phyloP scores from a whole-genome alignment of 2,329 filamentous ascomycete species.

The Triangularia setosa region DNA sequence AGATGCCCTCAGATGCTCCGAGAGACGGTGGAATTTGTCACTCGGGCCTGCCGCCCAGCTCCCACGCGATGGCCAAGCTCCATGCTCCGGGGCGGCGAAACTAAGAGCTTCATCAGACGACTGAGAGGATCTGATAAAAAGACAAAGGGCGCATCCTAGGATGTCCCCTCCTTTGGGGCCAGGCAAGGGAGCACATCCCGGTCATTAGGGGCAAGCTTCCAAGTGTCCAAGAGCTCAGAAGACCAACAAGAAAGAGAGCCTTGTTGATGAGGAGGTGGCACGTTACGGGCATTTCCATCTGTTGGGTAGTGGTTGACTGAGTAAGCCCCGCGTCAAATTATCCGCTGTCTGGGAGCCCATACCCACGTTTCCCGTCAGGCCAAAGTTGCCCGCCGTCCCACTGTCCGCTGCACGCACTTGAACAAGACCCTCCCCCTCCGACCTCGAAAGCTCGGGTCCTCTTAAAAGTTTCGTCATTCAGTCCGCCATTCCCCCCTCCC shows the following conservation, averaged over 20 bases:
- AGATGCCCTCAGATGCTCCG: neutral
- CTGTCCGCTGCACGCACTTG: conserved; percentile 9
- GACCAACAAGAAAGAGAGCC: neutral
- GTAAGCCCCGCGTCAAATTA: conserved; percentile 28
- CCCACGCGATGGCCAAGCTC: neutral
- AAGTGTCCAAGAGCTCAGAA: conserved; percentile 2
- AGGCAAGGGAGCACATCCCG: neutral
- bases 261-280: neutral
- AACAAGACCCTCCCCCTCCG: conserved; percentile 24
- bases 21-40: neutral
- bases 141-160: conserved; percentile 6
- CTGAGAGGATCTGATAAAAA: conserved; percentile 1
- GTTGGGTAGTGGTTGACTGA: conserved; percentile 14
- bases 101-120: conserved; percentile 5
- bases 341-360: conserved; percentile 9
- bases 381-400: neutral
- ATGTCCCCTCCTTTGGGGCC: conserved; percentile 5
- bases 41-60: neutral
- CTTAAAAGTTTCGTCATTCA: conserved; percentile 30
- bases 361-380: neutral
- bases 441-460: conserved; percentile 22
- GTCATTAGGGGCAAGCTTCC: conserved; percentile 1
- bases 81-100: neutral
- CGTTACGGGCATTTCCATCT: neutral
- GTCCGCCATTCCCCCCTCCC: conserved; percentile 19